phyloP scores from a whole-genome alignment of 2,329 filamentous ascomycete species.

The Juglanconis juglandina region DNA sequence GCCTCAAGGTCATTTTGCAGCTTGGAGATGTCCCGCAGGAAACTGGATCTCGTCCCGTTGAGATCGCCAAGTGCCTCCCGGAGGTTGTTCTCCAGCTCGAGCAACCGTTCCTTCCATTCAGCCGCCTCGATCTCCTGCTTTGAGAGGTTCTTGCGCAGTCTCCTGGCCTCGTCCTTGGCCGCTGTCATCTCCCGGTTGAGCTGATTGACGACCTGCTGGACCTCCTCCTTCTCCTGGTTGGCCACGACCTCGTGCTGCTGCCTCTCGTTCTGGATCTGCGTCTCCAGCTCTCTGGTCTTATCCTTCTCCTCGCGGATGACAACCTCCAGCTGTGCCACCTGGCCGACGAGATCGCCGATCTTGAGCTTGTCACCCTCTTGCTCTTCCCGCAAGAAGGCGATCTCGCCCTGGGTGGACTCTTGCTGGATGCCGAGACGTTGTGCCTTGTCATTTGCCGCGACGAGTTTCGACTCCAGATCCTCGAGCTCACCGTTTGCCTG shows the following conservation, averaged over 20 bases:
- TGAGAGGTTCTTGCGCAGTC: slow-evolving; percentile 77
- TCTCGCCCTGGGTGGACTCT: slow-evolving; percentile 88
- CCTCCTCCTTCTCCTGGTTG: slow-evolving; percentile 87
- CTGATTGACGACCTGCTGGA: slow-evolving; percentile 89
- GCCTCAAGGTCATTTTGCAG: slow-evolving; percentile 84
- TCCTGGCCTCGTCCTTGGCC: slow-evolving; percentile 81
- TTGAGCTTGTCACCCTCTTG: slow-evolving; percentile 97
- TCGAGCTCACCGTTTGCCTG: slow-evolving; percentile 86
- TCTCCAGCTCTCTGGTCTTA: slow-evolving; percentile 66
- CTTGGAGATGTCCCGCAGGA: slow-evolving; percentile 71
- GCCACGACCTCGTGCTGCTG: slow-evolving; percentile 84
- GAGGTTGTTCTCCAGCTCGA: slow-evolving; percentile 86
- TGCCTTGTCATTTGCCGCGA: slow-evolving; percentile 82
- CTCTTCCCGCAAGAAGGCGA: slow-evolving; percentile 92
- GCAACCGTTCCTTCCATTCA: slow-evolving; percentile 85
- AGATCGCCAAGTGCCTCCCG: slow-evolving; percentile 84
- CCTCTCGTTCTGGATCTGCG: slow-evolving; percentile 74
- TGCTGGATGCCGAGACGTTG: slow-evolving; percentile 85
- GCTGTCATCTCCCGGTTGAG: slow-evolving; percentile 79
- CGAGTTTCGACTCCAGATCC: slow-evolving; percentile 76
- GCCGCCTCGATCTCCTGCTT: slow-evolving; percentile 83
- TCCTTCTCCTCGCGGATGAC: slow-evolving; percentile 82
- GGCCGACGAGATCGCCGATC: slow-evolving; percentile 87
- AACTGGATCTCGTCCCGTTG: slow-evolving; percentile 77
- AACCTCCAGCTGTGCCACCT: slow-evolving; percentile 74